Evolutionary conservation across 164 flowering plant genomes (phyloP).

Genomic region (Umbilicus rupestris): DNA sequence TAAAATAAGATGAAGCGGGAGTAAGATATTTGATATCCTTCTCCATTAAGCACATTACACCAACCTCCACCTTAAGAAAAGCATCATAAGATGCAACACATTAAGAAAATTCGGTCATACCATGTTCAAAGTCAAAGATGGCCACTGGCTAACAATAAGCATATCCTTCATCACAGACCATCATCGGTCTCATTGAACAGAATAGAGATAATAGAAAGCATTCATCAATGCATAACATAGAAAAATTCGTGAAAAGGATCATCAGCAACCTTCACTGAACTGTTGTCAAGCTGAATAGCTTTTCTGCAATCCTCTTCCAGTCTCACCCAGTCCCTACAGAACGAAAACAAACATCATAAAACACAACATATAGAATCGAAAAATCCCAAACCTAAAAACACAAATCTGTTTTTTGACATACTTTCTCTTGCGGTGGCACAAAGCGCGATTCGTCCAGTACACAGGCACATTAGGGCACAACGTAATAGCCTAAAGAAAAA

Average conservation of each 20-base stretch:
- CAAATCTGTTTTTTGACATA: constrained; percentile 22
- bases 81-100: too few species aligned
- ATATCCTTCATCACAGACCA: background rate
- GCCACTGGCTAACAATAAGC: background rate
- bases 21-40: too few species aligned
- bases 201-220: background rate
- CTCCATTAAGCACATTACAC: too few species aligned
- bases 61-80: too few species aligned
- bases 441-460: constrained; percentile 89
- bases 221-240: background rate
- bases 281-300: constrained; percentile 65
- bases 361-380: constrained; percentile 1
- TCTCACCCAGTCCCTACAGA: constrained; percentile 51
- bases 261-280: constrained; percentile 56
- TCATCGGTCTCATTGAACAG: background rate
- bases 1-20: too few species aligned
- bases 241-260: background rate
- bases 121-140: background rate
- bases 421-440: constrained; percentile 75
- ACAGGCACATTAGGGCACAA: constrained; percentile 75
- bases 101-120: background rate
- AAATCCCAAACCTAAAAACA: background rate
- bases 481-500: constrained; percentile 57
- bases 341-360: background rate
- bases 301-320: constrained; percentile 72